Evolutionary conservation across 495 filamentous ascomycete species (phyloP).

Genomic region (Aspergillus nidulans): DNA sequence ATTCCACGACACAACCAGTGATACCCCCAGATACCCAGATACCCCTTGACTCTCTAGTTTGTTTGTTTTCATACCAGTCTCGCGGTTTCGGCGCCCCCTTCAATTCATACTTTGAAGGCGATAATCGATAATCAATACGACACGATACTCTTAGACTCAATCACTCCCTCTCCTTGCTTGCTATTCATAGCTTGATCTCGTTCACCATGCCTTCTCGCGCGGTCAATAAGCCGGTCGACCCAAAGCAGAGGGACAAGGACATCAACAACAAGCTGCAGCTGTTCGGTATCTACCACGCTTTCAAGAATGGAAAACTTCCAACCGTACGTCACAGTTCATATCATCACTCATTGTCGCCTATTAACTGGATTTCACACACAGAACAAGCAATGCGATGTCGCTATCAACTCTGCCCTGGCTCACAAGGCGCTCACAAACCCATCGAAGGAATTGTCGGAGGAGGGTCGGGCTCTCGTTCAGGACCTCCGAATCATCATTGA

Average conservation of each 20-base stretch:
- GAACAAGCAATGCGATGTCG: conserved; percentile 95
- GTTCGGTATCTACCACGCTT: conserved; percentile 86
- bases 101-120: not conserved
- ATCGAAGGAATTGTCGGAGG: conserved; percentile 71
- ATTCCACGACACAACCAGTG: conserved; percentile 14
- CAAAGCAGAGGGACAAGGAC: conserved; percentile 61
- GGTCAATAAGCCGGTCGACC: conserved; percentile 64
- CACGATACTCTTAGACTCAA: not conserved
- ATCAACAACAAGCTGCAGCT: conserved; percentile 93
- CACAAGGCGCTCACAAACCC: conserved; percentile 65
- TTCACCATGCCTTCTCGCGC: conserved; percentile 36
- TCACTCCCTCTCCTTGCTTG: not conserved
- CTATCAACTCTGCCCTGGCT: conserved; percentile 76
- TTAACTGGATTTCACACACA: conserved; percentile 19
- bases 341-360: not conserved
- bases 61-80: conserved; percentile 15
- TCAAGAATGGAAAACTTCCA: conserved; percentile 84
- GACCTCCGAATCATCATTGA: conserved; percentile 82
- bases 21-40: conserved; percentile 13
- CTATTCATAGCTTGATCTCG: conserved; percentile 7
- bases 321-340: conserved; percentile 57
- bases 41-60: conserved; percentile 20
- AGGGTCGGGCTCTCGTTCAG: conserved; percentile 70
- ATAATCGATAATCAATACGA: conserved; percentile 2
- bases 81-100: conserved; percentile 3